Evolutionary conservation across 352 stramenopile species (phyloP).

Genomic region (Globisporangium nagaii): DNA sequence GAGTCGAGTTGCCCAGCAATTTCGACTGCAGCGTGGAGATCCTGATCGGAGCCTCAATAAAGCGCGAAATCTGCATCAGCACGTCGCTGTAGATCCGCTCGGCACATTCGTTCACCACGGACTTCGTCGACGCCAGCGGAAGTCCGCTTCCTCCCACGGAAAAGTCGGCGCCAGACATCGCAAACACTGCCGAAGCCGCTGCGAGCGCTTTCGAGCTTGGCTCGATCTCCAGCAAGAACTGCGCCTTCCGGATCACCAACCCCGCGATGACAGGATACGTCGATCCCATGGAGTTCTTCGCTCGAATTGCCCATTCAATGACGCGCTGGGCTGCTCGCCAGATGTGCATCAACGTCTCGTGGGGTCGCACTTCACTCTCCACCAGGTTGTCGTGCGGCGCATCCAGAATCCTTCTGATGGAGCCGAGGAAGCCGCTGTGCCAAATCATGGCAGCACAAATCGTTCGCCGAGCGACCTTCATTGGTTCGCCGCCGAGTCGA

Average conservation of each 20-base stretch:
- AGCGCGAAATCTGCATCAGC: constrained; percentile 77
- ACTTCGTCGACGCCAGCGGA: constrained; percentile 34
- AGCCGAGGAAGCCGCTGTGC: constrained; percentile 73
- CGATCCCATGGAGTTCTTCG: constrained; percentile 85
- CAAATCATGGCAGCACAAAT: constrained; percentile 87
- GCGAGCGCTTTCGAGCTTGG: constrained; percentile 65
- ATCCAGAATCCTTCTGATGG: constrained; percentile 52
- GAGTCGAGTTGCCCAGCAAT: constrained; percentile 69
- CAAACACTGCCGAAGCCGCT: constrained; percentile 59
- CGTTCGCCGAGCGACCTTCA: constrained; percentile 82
- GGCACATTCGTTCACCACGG: constrained; percentile 63
- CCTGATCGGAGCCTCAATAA: constrained; percentile 72
- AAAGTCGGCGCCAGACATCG: constrained; percentile 36
- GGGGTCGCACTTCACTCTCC: constrained; percentile 68
- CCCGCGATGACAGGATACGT: constrained; percentile 77
- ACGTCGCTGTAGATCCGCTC: constrained; percentile 84
- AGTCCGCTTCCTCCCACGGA: constrained; percentile 13
- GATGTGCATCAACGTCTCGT: constrained; percentile 89
- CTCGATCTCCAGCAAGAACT: constrained; percentile 81
- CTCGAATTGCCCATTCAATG: constrained; percentile 85
- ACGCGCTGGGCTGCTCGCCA: constrained; percentile 84
- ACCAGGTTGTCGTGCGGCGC: constrained; percentile 26
- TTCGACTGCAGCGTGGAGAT: constrained; percentile 66
- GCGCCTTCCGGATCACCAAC: constrained; percentile 76
- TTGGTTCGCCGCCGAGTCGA: constrained; percentile 70